Evolutionary conservation across 139 green algal species (phyloP).

Genomic region (Chlamydomonas incerta): DNA sequence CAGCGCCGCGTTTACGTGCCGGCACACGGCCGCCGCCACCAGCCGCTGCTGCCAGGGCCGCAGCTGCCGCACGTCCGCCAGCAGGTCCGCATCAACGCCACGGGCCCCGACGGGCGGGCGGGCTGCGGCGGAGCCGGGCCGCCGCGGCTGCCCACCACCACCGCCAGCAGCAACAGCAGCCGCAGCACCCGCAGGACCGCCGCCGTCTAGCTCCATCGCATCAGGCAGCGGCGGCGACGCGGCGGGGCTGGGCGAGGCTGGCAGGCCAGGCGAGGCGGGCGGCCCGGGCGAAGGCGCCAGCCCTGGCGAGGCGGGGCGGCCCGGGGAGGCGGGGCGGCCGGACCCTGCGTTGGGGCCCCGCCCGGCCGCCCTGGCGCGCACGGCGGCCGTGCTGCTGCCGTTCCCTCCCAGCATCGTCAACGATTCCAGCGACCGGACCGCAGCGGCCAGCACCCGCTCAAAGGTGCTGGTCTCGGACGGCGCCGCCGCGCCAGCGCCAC

Average conservation of each 20-base stretch:
- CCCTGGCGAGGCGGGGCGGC: not conserved
- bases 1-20: conserved; percentile 20
- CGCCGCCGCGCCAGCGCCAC: not conserved
- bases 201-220: conserved; percentile 18
- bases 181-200: not conserved
- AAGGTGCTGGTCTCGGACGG: not conserved
- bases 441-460: conserved; percentile 13
- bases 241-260: not conserved
- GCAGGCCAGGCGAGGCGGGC: not conserved
- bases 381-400: not conserved
- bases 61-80: conserved; percentile 14
- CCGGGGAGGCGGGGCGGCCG: not conserved
- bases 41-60: conserved; percentile 34
- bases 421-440: conserved; percentile 12
- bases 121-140: not conserved
- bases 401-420: not conserved
- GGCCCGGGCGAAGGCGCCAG: not conserved
- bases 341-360: too few species aligned
- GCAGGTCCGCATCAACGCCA: not conserved
- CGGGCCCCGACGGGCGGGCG: not conserved
- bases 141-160: not conserved
- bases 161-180: not conserved
- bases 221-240: conserved; percentile 15
- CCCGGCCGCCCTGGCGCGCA: too few species aligned
- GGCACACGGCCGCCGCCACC: conserved; percentile 12